phyloP scores from a whole-genome alignment of 2,329 filamentous ascomycete genomes.

The Cladosporium sp. region DNA sequence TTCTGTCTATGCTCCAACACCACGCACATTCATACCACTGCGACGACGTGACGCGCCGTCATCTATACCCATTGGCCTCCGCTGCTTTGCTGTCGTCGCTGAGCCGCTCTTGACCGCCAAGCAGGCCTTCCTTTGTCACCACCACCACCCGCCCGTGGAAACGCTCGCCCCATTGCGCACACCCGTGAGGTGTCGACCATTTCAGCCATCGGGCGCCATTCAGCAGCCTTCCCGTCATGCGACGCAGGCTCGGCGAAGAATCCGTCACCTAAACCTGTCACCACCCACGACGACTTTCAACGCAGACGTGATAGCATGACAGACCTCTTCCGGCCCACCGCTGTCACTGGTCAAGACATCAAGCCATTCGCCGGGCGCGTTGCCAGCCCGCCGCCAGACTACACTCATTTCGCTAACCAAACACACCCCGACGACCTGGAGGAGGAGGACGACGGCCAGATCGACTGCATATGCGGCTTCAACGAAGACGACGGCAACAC shows the following conservation, averaged over 20 bases:
- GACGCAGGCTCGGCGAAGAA: conserved; percentile 33
- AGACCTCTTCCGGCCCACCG: conserved; percentile 36
- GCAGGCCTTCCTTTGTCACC: conserved; percentile 16
- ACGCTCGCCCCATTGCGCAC: conserved; percentile 11
- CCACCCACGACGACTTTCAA: conserved; percentile 25
- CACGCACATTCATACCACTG: not conserved
- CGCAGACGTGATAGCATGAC: conserved; percentile 41
- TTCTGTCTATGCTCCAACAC: not conserved
- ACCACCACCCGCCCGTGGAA: not conserved
- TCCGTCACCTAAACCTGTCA: conserved; percentile 34
- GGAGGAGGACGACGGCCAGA: conserved; percentile 79
- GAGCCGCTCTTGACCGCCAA: conserved; percentile 15
- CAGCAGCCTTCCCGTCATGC: conserved; percentile 35
- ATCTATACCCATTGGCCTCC: conserved; percentile 4
- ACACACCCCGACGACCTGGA: conserved; percentile 10
- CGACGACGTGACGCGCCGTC: conserved; percentile 8
- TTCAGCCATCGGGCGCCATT: conserved; percentile 18
- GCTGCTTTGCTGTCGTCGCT: not conserved
- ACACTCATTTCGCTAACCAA: not conserved
- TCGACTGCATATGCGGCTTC: conserved; percentile 96
- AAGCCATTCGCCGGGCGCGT: conserved; percentile 18
- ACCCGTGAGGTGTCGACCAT: conserved; percentile 15
- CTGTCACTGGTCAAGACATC: conserved; percentile 34
- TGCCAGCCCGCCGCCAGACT: conserved; percentile 7
- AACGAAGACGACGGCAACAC: conserved; percentile 96